A percentile compares a stretch with the other conserved stretches of the same genome.
phyloP scores from a whole-genome alignment of 2,329 filamentous ascomycete genomes.

The Cytospora leucostoma region DNA sequence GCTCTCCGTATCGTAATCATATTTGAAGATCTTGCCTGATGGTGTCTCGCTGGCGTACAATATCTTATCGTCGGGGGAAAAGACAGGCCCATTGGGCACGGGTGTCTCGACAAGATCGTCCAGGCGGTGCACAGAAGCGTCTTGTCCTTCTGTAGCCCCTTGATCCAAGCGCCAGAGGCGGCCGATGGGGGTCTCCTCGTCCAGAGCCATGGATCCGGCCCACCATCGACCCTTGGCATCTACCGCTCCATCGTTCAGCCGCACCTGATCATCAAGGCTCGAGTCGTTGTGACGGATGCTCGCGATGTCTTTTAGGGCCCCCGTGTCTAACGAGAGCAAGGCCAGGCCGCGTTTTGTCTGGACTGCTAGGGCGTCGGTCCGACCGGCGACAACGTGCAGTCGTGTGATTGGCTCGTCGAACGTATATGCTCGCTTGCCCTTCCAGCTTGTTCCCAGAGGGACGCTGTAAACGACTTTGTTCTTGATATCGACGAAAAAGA shows the following conservation, averaged over 20 bases:
- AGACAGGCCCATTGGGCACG: conserved; percentile 33
- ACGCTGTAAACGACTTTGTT: conserved; percentile 31
- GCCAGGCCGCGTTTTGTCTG: conserved; percentile 31
- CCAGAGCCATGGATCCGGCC: conserved; percentile 32
- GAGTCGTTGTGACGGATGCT: conserved; percentile 25
- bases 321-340: conserved; percentile 28
- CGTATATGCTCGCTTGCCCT: conserved; percentile 21
- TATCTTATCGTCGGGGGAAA: conserved; percentile 30
- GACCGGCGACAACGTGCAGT: conserved; percentile 28
- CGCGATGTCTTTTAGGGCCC: conserved; percentile 29
- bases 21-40: conserved; percentile 17
- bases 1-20: conserved; percentile 14
- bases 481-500: conserved; percentile 35
- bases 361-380: conserved; percentile 30
- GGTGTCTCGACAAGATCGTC: conserved; percentile 26
- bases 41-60: conserved; percentile 26
- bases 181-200: conserved; percentile 31
- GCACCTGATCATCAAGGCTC: conserved; percentile 29
- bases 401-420: conserved; percentile 30
- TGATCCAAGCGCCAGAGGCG: conserved; percentile 31
- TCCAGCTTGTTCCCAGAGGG: conserved; percentile 28
- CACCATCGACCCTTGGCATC: conserved; percentile 32
- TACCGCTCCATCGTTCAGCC: conserved; percentile 34
- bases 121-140: conserved; percentile 17
- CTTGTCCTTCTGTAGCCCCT: conserved; percentile 20